Evolutionary conservation across 331 rosid genomes (phyloP).

Genomic region (Acacia concinna): DNA sequence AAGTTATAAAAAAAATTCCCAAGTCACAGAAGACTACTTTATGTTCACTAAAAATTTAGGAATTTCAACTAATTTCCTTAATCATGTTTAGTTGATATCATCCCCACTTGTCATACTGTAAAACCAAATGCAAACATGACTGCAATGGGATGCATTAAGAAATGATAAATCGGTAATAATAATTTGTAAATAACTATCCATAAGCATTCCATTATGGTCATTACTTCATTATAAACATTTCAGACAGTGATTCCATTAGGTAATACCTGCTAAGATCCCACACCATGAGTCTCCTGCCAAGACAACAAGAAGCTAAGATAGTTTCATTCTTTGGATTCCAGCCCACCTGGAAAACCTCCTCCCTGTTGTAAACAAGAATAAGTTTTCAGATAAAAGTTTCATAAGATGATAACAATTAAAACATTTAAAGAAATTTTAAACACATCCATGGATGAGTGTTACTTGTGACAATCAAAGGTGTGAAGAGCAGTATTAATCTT

Average conservation of each 20-base stretch:
- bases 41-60: not conserved
- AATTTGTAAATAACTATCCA: not conserved
- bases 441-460: conserved; percentile 34
- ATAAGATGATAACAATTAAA: not conserved
- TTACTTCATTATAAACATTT: not conserved
- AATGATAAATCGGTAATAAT: not conserved
- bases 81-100: not conserved
- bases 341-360: conserved; percentile 98
- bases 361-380: conserved; percentile 50
- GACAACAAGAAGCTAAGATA: conserved; percentile 93
- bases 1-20: not conserved
- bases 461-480: conserved; percentile 94
- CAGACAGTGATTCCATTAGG: conserved; percentile 21
- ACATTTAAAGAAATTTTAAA: not conserved
- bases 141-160: not conserved
- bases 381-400: conserved; percentile 21
- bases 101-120: not conserved
- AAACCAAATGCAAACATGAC: not conserved
- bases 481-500: conserved; percentile 75
- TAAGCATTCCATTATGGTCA: not conserved
- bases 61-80: not conserved
- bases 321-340: conserved; percentile 98
- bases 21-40: not conserved
- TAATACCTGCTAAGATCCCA: conserved; percentile 99
- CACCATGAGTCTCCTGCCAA: conserved; percentile 98